A percentile compares a stretch with the other conserved stretches of the same genome.
Conservation (phyloP, 306 rosid genomes). For the Rosa chinensis region DNA sequence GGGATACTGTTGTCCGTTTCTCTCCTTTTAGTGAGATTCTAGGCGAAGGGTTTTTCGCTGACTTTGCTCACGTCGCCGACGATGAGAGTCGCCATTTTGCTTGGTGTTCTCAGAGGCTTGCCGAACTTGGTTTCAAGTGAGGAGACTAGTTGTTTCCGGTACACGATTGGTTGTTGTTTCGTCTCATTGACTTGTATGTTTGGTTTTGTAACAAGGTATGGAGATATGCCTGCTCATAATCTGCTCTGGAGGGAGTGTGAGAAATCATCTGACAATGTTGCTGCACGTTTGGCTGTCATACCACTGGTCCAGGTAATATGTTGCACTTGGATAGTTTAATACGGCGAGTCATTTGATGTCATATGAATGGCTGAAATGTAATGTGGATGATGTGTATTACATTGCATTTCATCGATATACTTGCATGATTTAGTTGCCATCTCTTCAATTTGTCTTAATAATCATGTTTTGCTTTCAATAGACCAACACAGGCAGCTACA, state of each 20-base stretch:
- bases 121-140: slow-evolving; percentile 95
- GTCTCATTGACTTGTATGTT: slow-evolving; percentile 32
- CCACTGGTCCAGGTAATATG: slow-evolving; percentile 79
- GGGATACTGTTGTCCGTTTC: slow-evolving; percentile 95
- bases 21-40: slow-evolving; percentile 67
- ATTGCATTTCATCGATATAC: not conserved
- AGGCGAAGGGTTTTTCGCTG: slow-evolving; percentile 85
- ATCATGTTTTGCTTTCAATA: not conserved
- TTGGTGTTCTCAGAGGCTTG: slow-evolving; percentile 96
- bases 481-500: not conserved
- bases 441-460: not conserved
- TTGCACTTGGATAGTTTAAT: not conserved
- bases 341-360: not conserved
- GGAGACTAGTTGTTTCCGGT: slow-evolving; percentile 24
- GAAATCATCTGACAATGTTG: slow-evolving; percentile 81
- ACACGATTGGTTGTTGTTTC: slow-evolving; percentile 20
- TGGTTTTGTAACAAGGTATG: slow-evolving; percentile 59
- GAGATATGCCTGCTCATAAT: slow-evolving; percentile 97
- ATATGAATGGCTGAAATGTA: not conserved
- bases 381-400: not conserved
- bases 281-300: slow-evolving; percentile 90
- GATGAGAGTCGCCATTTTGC: slow-evolving; percentile 93
- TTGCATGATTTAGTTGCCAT: not conserved
- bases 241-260: slow-evolving; percentile 95
- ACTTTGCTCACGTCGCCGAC: slow-evolving; percentile 95